Percentiles rank a stretch among this genome's conserved stretches.
phyloP scores from a whole-genome alignment of 192 early-diverging fungal genomes.

The Rhizophagus clarus region DNA sequence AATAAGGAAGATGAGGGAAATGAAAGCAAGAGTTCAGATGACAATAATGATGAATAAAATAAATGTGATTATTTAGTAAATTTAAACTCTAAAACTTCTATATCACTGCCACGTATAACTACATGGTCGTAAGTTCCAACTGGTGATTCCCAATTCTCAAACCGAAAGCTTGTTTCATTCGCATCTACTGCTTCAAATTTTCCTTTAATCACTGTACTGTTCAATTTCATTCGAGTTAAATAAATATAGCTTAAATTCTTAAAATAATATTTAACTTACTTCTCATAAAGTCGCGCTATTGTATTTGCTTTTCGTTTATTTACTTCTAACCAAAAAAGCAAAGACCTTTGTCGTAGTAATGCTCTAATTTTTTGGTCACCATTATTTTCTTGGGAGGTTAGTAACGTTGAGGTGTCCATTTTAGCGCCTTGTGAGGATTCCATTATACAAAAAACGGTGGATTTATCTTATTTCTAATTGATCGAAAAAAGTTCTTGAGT shows the following conservation, averaged over 20 bases:
- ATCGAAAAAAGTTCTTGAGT: too few relatives aligned
- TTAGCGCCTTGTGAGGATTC: too few relatives aligned
- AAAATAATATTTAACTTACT: constrained; percentile 30
- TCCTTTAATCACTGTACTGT: constrained; percentile 44
- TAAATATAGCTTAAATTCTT: neutral
- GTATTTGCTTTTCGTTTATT: constrained; percentile 32
- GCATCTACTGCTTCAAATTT: constrained; percentile 49
- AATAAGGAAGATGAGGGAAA: constrained; percentile 36
- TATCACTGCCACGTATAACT: constrained; percentile 54
- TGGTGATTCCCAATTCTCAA: constrained; percentile 50
- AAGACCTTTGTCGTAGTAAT: constrained; percentile 44
- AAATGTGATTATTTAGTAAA: neutral
- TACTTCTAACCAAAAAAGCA: constrained; percentile 53
- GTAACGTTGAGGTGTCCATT: too few relatives aligned
- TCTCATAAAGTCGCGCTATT: constrained; percentile 41
- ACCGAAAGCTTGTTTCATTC: constrained; percentile 50
- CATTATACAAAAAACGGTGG: too few relatives aligned
- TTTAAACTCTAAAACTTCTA: constrained; percentile 42
- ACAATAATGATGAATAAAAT: constrained; percentile 37
- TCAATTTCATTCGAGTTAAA: neutral
- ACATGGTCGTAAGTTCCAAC: constrained; percentile 53
- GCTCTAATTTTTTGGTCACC: neutral
- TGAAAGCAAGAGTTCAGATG: constrained; percentile 35
- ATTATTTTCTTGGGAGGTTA: neutral
- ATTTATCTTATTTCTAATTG: too few relatives aligned